Conservation (phyloP, 2,329 filamentous ascomycete species). For the Aphanocladium album region DNA sequence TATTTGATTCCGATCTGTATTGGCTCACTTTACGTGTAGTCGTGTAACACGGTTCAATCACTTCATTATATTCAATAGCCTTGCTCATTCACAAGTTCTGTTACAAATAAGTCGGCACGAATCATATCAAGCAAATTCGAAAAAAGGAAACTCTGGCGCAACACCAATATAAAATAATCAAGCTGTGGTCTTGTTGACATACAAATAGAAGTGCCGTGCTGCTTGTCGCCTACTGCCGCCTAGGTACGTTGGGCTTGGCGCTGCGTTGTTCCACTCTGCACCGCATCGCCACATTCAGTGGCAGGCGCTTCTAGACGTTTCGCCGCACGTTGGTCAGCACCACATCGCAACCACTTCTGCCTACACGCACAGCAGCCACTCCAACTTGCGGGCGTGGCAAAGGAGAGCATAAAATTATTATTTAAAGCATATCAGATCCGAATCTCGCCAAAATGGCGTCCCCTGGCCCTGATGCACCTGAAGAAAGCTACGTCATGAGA, state of each 20-base stretch:
- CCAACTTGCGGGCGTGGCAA: not conserved
- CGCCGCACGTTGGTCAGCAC: constrained; percentile 11
- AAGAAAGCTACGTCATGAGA: constrained; percentile 67
- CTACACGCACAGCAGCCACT: not conserved
- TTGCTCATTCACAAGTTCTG: too few species aligned
- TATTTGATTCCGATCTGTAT: too few species aligned
- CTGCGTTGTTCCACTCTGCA: constrained; percentile 9
- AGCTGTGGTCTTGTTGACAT: not conserved
- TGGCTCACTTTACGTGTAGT: too few species aligned
- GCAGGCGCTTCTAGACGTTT: constrained; percentile 14
- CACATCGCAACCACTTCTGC: constrained; percentile 8
- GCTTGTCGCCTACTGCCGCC: not conserved
- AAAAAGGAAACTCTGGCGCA: not conserved
- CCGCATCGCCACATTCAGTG: constrained; percentile 3
- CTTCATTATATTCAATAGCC: too few species aligned
- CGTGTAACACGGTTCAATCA: too few species aligned
- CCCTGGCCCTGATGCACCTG: constrained; percentile 34
- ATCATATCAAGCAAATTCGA: too few species aligned
- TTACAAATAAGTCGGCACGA: too few species aligned
- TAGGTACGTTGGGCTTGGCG: not conserved
- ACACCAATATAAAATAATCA: not conserved
- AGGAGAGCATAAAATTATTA: not conserved
- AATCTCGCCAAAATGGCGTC: constrained; percentile 44
- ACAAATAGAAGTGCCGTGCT: not conserved
- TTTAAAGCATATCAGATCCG: not conserved